These are phyloP conservation scores for Pseudopyrenochaeta lycopersici DNA, from an alignment of 2,329 filamentous ascomycete species.

Conservation along the genomic window DNA sequence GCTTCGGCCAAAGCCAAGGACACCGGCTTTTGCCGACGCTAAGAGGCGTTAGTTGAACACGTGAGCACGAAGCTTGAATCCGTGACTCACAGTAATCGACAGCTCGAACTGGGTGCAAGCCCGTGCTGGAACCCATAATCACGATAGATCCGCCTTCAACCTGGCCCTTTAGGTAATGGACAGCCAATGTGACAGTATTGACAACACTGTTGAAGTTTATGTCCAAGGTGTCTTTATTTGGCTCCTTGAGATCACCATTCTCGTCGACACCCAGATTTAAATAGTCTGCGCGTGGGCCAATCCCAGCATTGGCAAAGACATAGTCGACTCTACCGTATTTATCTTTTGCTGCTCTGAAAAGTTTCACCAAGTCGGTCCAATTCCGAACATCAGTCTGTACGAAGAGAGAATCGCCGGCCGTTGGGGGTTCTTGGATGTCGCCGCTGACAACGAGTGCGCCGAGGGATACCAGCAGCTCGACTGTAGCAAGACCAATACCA, in stretches of 20 bases:
- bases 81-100: slow-evolving; percentile 59
- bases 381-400: slow-evolving; percentile 54
- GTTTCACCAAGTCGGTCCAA: slow-evolving; percentile 60
- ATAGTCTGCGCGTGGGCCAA: slow-evolving; percentile 59
- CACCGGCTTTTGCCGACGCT: too few species aligned
- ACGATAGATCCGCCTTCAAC: slow-evolving; percentile 62
- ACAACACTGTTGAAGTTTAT: slow-evolving; percentile 61
- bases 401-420: slow-evolving; percentile 32
- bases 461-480: slow-evolving; percentile 59
- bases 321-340: slow-evolving; percentile 56
- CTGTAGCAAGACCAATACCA: slow-evolving; percentile 67
- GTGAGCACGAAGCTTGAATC: too few species aligned
- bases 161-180: slow-evolving; percentile 62
- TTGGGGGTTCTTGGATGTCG: slow-evolving; percentile 57
- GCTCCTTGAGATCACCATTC: slow-evolving; percentile 60
- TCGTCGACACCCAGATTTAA: slow-evolving; percentile 59
- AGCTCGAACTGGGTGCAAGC: slow-evolving; percentile 60
- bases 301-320: slow-evolving; percentile 65
- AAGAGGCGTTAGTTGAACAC: too few species aligned
- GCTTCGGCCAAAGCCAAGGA: slow-evolving; percentile 57
- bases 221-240: slow-evolving; percentile 55
- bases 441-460: slow-evolving; percentile 65
- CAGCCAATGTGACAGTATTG: slow-evolving; percentile 60
- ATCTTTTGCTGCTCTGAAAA: slow-evolving; percentile 62
- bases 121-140: slow-evolving; percentile 61